phyloP scores from a whole-genome alignment of 2,329 filamentous ascomycete species.

The Diaporthe vaccinii region DNA sequence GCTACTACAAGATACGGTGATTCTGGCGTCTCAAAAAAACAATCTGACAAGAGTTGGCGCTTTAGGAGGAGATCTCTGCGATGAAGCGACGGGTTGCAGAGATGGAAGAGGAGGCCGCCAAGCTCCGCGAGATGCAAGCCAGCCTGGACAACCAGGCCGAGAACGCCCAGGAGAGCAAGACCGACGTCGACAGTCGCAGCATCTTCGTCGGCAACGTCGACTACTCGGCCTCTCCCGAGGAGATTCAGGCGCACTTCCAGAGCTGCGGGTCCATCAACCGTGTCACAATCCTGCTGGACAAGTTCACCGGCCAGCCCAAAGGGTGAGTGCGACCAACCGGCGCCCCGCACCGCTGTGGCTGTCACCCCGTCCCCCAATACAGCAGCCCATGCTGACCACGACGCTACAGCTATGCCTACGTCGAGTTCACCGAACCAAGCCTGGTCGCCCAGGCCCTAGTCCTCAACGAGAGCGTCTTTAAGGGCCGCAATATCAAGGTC shows the following conservation, averaged over 20 bases:
- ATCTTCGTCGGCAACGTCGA: slow-evolving; percentile 99
- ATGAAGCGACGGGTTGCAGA: slow-evolving; percentile 91
- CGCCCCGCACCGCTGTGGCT: slow-evolving; percentile 8
- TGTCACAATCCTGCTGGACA: slow-evolving; percentile 96
- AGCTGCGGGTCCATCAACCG: slow-evolving; percentile 97
- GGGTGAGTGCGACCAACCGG: slow-evolving; percentile 71
- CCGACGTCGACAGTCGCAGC: slow-evolving; percentile 94
- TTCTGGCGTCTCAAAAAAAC: slow-evolving; percentile 40
- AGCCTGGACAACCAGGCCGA: slow-evolving; percentile 87
- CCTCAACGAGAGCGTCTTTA: slow-evolving; percentile 96
- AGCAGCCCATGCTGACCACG: slow-evolving; percentile 38
- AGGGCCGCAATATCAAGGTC: slow-evolving; percentile 96
- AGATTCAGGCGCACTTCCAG: slow-evolving; percentile 98
- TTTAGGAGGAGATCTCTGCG: slow-evolving; percentile 82
- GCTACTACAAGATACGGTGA: slow-evolving; percentile 46
- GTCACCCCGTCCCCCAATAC: background rate
- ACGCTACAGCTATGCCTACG: slow-evolving; percentile 88
- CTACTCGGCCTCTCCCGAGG: slow-evolving; percentile 95
- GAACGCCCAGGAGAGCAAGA: slow-evolving; percentile 90
- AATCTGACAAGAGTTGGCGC: slow-evolving; percentile 41
- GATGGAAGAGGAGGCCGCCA: slow-evolving; percentile 91
- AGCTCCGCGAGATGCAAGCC: slow-evolving; percentile 88
- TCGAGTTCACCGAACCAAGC: slow-evolving; percentile 60
- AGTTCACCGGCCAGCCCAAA: slow-evolving; percentile 99
- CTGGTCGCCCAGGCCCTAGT: slow-evolving; percentile 67